Percentiles rank a stretch among this genome's conserved stretches.
phyloP scores from a whole-genome alignment of 371 early-diverging fungal species.

The Ordospora colligata region DNA sequence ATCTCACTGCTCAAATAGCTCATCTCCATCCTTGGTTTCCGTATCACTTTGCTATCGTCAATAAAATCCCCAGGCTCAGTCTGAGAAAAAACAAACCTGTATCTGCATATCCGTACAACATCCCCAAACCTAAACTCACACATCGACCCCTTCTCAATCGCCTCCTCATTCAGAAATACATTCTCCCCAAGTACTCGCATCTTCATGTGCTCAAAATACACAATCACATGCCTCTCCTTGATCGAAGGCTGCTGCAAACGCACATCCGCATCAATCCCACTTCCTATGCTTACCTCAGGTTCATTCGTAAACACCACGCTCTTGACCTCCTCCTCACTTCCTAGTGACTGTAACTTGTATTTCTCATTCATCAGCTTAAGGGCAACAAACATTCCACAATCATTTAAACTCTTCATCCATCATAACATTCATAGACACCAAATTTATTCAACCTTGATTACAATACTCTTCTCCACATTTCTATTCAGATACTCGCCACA shows the following conservation, averaged over 20 bases:
- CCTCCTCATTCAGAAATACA: slow-evolving; percentile 2
- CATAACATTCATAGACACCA: neutral
- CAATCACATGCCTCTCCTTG: slow-evolving; percentile 2
- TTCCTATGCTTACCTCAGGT: neutral
- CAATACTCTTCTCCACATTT: slow-evolving; percentile 26
- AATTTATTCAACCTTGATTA: slow-evolving; percentile 25
- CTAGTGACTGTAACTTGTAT: neutral
- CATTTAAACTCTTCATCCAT: neutral
- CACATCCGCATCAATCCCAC: neutral
- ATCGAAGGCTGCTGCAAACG: neutral
- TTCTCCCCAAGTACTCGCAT: neutral
- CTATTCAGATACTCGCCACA: slow-evolving; percentile 25
- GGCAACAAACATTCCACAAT: neutral
- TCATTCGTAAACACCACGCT: slow-evolving; percentile 10
- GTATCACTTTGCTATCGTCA: neutral
- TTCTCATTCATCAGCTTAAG: slow-evolving; percentile 7
- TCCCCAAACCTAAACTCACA: neutral
- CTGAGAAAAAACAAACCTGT: slow-evolving; percentile 7
- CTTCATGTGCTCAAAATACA: slow-evolving; percentile 12
- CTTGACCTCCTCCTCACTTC: neutral
- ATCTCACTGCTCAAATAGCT: neutral
- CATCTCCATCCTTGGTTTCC: neutral
- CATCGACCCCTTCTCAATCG: neutral
- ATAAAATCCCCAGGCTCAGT: slow-evolving; percentile 3
- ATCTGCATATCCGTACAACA: neutral